Evolutionary conservation across 2,329 filamentous ascomycete species (phyloP).

Genomic region (Pseudogymnoascus sp.): DNA sequence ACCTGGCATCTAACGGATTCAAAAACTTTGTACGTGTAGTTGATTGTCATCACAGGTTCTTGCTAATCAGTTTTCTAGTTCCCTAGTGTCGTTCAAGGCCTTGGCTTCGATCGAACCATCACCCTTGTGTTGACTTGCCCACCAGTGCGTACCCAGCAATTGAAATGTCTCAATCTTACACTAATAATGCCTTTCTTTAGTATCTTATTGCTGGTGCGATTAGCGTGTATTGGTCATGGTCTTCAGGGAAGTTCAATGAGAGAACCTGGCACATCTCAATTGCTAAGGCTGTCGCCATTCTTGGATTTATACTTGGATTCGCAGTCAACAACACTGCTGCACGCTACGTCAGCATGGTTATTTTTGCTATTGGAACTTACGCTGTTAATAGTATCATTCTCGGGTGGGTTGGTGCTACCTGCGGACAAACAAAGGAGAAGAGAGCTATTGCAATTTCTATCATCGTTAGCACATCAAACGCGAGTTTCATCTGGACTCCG

Average conservation of each 20-base stretch:
- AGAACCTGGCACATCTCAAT: conserved; percentile 44
- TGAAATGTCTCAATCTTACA: background rate
- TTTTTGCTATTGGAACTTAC: conserved; percentile 38
- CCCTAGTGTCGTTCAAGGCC: too few species aligned
- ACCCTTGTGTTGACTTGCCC: too few species aligned
- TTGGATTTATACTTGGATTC: conserved; percentile 37
- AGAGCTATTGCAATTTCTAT: too few species aligned
- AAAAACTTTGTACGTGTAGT: conserved; percentile 28
- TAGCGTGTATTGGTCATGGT: conserved; percentile 43
- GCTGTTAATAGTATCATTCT: conserved; percentile 42
- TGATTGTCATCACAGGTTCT: too few species aligned
- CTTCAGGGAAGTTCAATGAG: conserved; percentile 42
- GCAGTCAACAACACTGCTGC: conserved; percentile 34
- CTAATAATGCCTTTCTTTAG: background rate
- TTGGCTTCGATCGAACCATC: too few species aligned
- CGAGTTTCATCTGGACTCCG: too few species aligned
- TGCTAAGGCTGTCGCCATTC: conserved; percentile 36
- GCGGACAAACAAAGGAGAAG: conserved; percentile 22
- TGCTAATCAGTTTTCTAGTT: too few species aligned
- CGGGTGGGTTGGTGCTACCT: conserved; percentile 39
- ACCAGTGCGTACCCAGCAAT: too few species aligned
- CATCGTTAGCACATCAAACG: too few species aligned
- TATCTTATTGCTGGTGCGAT: conserved; percentile 38
- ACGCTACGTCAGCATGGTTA: conserved; percentile 38
- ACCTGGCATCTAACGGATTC: conserved; percentile 37